Evolutionary conservation across 2,329 filamentous ascomycete genomes (phyloP), one percentile per base, ranked within the genome.

Genomic region (Lachnellula hyalina): DNA sequence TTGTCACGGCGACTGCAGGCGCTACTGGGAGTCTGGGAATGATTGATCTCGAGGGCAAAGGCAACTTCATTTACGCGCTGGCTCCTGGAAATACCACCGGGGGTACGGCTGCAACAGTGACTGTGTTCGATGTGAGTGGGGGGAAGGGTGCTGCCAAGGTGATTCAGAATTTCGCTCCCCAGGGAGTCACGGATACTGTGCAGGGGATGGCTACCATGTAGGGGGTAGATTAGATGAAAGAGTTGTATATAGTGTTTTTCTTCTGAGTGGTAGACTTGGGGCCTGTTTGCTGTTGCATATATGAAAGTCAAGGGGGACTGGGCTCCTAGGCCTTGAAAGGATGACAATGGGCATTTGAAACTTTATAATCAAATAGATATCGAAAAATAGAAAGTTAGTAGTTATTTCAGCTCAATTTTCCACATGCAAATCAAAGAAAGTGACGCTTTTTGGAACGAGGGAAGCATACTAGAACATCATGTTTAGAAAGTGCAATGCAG

Each of bases 31-130:
- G 81, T 59, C 71, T 72, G 0, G 83, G 83, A 0, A 69, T 85
- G 48, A 78, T 80, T 52, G 83, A 86, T 63, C 62, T 85, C 11
- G 65, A 63, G 8, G 75, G 77, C 0, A 73, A 73, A 0, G 83
- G 83, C 0, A 68, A 71, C 28, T 82, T 83, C 57, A 54, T 86
- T 0, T 86, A 86, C 63, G 81, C 78, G 0, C 66, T 87, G 4
- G 61, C 61, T 35, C 61, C 67, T 4, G 63, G 62, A 9, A 61
- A 65, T 56, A 55, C 49, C 5, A 62, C 53, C n/a, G 53, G 49
- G 12, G 49, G 48, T 12, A 52, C 71, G 1, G 67, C 69, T 1
- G 55, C 42, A 15, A 40, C 23, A 4, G 61, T 77, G 6, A 68
- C 66, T 5, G 74, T 77, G 1, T 62, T 76, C 44, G 74, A 77